These are phyloP conservation scores for Arxiozyma telluris DNA, from an alignment of 1,139 yeast species.

Conservation along the genomic window DNA sequence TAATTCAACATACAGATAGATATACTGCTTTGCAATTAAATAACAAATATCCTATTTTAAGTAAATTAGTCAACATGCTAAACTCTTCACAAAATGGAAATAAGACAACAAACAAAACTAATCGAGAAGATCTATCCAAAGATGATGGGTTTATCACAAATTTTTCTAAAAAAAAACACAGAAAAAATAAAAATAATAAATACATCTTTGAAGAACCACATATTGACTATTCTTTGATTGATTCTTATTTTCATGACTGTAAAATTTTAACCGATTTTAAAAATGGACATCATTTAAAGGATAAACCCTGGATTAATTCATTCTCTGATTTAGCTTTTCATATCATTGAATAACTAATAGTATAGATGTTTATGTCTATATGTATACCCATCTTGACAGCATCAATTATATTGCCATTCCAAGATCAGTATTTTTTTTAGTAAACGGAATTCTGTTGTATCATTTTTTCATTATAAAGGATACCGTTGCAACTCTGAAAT, in stretches of 20 bases:
- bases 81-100: not conserved
- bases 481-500: not conserved
- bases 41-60: slow-evolving; percentile 36
- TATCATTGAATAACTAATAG: slow-evolving; percentile 8
- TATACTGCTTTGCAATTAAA: slow-evolving; percentile 36
- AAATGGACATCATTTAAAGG: slow-evolving; percentile 16
- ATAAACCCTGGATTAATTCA: slow-evolving; percentile 41
- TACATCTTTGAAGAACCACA: slow-evolving; percentile 30
- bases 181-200: slow-evolving; percentile 28
- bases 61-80: slow-evolving; percentile 35
- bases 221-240: slow-evolving; percentile 34
- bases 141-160: slow-evolving; percentile 26
- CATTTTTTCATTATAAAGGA: not conserved
- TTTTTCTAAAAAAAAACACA: slow-evolving; percentile 25
- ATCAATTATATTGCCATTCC: too few species aligned
- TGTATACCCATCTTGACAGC: too few species aligned
- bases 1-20: slow-evolving; percentile 45
- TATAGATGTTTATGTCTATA: not conserved
- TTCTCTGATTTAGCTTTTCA: slow-evolving; percentile 48
- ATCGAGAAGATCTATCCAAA: not conserved
- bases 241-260: slow-evolving; percentile 32
- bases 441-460: not conserved
- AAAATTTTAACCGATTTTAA: slow-evolving; percentile 18
- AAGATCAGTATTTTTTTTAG: too few species aligned
- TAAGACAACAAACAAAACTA: not conserved